A percentile compares a stretch with the other conserved stretches of the same genome.
These are phyloP conservation scores for Colletotrichum camelliae DNA, from an alignment of 2,329 filamentous ascomycete species.

Conservation along the genomic window DNA sequence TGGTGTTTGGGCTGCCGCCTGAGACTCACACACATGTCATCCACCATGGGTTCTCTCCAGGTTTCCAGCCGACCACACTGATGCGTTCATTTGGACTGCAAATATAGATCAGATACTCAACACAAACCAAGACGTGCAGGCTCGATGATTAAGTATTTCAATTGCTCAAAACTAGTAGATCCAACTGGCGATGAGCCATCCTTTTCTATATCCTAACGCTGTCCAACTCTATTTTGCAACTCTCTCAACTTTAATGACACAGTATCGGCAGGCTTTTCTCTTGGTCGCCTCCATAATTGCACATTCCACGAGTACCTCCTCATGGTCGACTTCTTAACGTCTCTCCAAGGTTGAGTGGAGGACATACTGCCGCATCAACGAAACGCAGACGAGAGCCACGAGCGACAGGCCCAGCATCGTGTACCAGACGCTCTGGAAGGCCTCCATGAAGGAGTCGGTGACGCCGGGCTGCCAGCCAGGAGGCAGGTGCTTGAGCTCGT, in stretches of 20 bases:
- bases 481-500: conserved; percentile 73
- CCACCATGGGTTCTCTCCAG: background rate
- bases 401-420: conserved; percentile 69
- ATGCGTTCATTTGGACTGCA: accelerated
- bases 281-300: background rate
- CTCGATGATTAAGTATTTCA: background rate
- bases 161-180: background rate
- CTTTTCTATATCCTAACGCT: background rate
- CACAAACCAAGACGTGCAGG: background rate
- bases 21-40: background rate
- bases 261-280: background rate
- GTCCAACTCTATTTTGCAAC: background rate
- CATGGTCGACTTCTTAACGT: background rate
- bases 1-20: background rate
- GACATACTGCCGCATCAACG: conserved; percentile 79
- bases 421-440: conserved; percentile 77
- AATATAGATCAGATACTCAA: background rate
- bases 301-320: too few relatives aligned
- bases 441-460: conserved; percentile 75
- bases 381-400: conserved; percentile 63
- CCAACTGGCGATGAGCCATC: background rate
- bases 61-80: background rate
- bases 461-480: conserved; percentile 73
- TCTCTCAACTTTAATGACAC: background rate
- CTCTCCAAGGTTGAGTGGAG: conserved; percentile 70